Base-by-base conservation (phyloP, 169 alveolate genomes). In the Sarcocystis neurona region DNA sequence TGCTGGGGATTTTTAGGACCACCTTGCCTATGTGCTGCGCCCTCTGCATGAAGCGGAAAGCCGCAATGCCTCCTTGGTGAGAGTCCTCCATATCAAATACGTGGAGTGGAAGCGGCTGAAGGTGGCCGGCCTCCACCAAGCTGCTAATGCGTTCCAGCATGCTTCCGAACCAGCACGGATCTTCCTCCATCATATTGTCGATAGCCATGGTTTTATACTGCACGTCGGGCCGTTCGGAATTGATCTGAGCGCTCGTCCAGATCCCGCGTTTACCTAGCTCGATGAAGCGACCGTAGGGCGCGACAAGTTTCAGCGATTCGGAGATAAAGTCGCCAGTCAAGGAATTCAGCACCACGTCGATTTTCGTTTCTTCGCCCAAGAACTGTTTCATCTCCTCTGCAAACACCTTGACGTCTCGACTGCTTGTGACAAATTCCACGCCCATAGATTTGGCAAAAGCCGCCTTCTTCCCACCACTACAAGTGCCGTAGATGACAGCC, bases 201-300 rank as follows among this genome's bases (percentile, higher is more conserved):
- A 92, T 89, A 18, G 93, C 94, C 30, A 92, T 88, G 43, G 88
- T 46, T 72, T 87, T 87, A 48, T 92, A 92, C 48, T 39, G 46
- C 43, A 92, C 91, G 56, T 92, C 93, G n/a, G 94, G 94, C 23
- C 93, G 91, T 32, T 53, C 89, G 30, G 79, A 82, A 39, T 10
- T 39, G 84, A 92, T 46, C 87, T 90, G 72, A 47, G 89, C 94
- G 12, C 43, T 84, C 4, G 89, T 84, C 93, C 93, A 92, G 44
- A 88, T 85, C 87, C 91, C 93, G 37, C 96, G 90, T 86, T 93
- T 93, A 87, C 96, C 96, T 70, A 93, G 86, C 89, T 93, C 96
- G 91, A 93, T 93, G 92, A 94, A 94, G 46, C 93, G 92, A 6
- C 97, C 97, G 12, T 91, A 89, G 30, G 88, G 74, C 68, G 89